These are phyloP conservation scores for Chaetomium fimeti DNA, from an alignment of 495 filamentous ascomycete species.

Conservation along the genomic window DNA sequence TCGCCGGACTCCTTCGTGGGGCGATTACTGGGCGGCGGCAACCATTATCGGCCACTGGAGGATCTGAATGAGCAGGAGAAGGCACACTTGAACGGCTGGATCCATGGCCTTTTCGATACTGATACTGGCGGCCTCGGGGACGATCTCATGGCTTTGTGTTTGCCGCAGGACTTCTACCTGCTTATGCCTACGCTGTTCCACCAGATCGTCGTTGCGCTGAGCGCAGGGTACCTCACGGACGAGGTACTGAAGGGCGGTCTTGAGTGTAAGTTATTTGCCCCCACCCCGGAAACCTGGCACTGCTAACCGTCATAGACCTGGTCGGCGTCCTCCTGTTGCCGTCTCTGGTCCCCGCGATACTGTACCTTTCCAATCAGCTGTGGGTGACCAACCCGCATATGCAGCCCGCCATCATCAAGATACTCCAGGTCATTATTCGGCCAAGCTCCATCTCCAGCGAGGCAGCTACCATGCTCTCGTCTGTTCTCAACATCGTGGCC, in stretches of 20 bases:
- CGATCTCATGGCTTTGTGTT: slow-evolving; percentile 86
- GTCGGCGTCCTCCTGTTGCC: slow-evolving; percentile 88
- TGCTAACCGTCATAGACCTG: slow-evolving; percentile 54
- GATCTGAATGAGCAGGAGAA: slow-evolving; percentile 71
- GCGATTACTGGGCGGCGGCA: slow-evolving; percentile 68
- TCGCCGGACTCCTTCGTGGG: slow-evolving; percentile 68
- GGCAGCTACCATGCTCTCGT: slow-evolving; percentile 73
- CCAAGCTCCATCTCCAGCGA: slow-evolving; percentile 77
- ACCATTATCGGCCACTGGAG: slow-evolving; percentile 59
- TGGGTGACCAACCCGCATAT: slow-evolving; percentile 56
- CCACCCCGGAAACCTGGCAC: neutral
- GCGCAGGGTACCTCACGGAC: slow-evolving; percentile 65
- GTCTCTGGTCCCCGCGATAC: slow-evolving; percentile 76
- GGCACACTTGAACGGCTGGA: slow-evolving; percentile 77
- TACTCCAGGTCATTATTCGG: slow-evolving; percentile 72
- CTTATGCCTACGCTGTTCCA: slow-evolving; percentile 87
- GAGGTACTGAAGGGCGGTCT: slow-evolving; percentile 84
- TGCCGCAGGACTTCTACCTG: slow-evolving; percentile 89
- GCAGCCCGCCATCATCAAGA: slow-evolving; percentile 66
- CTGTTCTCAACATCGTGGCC: slow-evolving; percentile 79
- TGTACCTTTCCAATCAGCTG: slow-evolving; percentile 78
- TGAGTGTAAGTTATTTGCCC: slow-evolving; percentile 68
- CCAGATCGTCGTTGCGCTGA: slow-evolving; percentile 76
- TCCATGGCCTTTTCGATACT: slow-evolving; percentile 79
- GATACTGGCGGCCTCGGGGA: slow-evolving; percentile 72